Evolutionary conservation across 371 early-diverging fungal species (phyloP).

Genomic region (Mortierella polycephala): DNA sequence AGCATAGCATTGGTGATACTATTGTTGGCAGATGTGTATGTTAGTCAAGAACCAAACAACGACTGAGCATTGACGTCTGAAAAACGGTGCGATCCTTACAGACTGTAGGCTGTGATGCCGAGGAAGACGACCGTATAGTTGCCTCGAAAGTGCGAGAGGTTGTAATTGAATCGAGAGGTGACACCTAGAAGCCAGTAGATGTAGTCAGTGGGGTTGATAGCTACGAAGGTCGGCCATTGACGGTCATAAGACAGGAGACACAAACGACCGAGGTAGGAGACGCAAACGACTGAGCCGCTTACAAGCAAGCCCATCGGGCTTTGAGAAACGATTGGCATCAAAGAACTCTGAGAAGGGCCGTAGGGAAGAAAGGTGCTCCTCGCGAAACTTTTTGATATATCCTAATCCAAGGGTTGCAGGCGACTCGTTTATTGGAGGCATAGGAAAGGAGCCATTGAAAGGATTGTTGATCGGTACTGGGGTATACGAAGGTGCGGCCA

Average conservation of each 20-base stretch:
- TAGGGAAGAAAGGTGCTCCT: conserved; percentile 52
- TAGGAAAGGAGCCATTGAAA: conserved; percentile 23
- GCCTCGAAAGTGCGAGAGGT: conserved; percentile 69
- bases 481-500: conserved; percentile 33
- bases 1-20: conserved; percentile 71
- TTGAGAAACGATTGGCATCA: conserved; percentile 66
- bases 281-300: conserved; percentile 18
- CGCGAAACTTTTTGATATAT: conserved; percentile 42
- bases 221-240: not conserved
- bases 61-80: not conserved
- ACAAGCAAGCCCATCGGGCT: conserved; percentile 68
- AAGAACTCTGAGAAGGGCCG: conserved; percentile 71
- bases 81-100: conserved; percentile 58
- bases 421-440: conserved; percentile 18
- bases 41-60: not conserved
- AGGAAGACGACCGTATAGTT: conserved; percentile 72
- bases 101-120: conserved; percentile 66
- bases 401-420: conserved; percentile 40
- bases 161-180: conserved; percentile 61
- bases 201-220: not conserved
- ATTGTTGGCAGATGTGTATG: not conserved
- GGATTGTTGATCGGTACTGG: conserved; percentile 22
- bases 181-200: conserved; percentile 17
- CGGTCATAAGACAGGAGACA: not conserved
- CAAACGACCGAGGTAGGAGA: not conserved